Base-by-base conservation (phyloP, 176 grass and related monocot genomes). In the Oryza meyeriana region DNA sequence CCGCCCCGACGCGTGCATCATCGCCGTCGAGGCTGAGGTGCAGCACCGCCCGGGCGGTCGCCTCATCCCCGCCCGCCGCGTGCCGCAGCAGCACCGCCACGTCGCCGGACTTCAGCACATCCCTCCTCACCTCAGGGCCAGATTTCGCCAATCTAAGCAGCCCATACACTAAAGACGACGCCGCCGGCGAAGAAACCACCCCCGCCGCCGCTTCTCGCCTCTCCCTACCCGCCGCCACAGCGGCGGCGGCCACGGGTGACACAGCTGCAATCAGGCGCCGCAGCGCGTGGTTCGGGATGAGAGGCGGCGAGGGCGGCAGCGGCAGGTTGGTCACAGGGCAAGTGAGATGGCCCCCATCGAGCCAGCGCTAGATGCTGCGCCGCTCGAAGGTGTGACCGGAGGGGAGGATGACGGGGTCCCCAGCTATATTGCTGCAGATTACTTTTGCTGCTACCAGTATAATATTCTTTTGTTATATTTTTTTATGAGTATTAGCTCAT, bases 341-440 rank as follows among this genome's bases (percentile, higher is more conserved):
- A 64, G 95, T 97, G 47, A 87, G 90, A 83, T 94, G 91, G 0
- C 95, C 94, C 24, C 87, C 91, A 79, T 94, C 95, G 27, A 98
- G 92, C 95, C 95, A 98, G 14, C 87, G 90, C 65, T 98, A 92
- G 81, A 95, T 98, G 76, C 90, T 93, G 75, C 90, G 62, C 62
- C 95, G 95, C 61, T 98, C 95, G 87, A 95, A 98, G 82, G 95
- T 98, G 86, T 98, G 92, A 14, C 95, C 95, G 61, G 95, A 98
- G 72, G 90, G 85, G 38, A 98, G 87, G 79, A 98, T 95, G 48
- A 98, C 95, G 34, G 95, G 95, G 88, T 98, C 95, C n/a, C n/a
- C n/a, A n/a, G n/a, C n/a, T n/a, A n/a, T n/a, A n/a, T n/a, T n/a
- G n/a, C n/a, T n/a, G n/a, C n/a, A n/a, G n/a, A n/a, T n/a, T n/a